These are phyloP conservation scores for Pontederia paniculata DNA, from an alignment of 176 grass and related monocot genomes.

Conservation along the genomic window DNA sequence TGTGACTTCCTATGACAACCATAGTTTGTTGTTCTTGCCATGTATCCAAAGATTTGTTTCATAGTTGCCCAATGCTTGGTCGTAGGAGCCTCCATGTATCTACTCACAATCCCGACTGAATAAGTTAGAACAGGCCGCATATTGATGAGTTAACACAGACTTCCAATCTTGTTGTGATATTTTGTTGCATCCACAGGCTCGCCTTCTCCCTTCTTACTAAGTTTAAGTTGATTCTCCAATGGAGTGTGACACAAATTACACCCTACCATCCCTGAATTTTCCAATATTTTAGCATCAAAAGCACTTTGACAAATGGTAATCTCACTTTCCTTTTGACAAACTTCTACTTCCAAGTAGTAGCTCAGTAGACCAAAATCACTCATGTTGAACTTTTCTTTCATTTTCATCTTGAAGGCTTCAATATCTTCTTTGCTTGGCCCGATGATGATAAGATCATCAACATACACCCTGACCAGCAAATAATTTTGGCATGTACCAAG, in stretches of 20 bases:
- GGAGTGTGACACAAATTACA: not conserved
- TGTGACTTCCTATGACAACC: not conserved
- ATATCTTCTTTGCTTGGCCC: not conserved
- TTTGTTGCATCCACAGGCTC: no score
- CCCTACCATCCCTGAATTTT: not conserved
- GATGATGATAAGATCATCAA: constrained; percentile 4
- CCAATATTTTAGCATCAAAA: not conserved
- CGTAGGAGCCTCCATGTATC: no score
- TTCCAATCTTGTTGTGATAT: no score
- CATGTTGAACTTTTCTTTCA: not conserved
- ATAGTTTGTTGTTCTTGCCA: not conserved
- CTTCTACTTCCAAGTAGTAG: constrained; percentile 9
- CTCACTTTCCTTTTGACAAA: not conserved
- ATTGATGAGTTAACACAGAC: no score
- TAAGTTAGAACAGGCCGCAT: no score
- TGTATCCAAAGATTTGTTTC: no score
- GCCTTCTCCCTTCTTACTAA: no score
- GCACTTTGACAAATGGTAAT: not conserved
- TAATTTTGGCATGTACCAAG: no score
- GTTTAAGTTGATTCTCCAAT: no score
- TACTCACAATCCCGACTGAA: no score
- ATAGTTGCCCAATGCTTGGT: no score
- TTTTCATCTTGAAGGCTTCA: not conserved
- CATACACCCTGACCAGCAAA: not conserved
- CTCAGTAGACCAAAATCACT: no score